Evolutionary conservation across 164 flowering plant genomes (phyloP), one percentile per base, ranked within the genome.

Genomic region (Kalanchoe fedtschenkoi): DNA sequence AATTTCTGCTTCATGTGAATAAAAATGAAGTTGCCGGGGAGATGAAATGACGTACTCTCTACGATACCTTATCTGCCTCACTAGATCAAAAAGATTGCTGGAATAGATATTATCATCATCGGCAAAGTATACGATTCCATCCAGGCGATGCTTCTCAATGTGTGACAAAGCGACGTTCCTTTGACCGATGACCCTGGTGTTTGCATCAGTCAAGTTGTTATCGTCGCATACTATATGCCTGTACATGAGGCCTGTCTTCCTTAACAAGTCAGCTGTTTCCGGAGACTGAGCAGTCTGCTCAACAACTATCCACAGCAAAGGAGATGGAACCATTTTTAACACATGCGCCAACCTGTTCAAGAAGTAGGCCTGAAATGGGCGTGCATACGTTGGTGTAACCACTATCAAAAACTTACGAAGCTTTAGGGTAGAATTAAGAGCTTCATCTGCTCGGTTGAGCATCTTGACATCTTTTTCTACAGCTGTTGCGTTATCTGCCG

Each of bases 51-150:
- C 43, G 37, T 30, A 59, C 4, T 19, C 65, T 39, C 35, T 28
- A 9, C 10, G 15, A 21, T 80, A 92, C 98, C 95, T 89, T 69
- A 89, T 86, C 65, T 76, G 74, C 61, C 91, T 79, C 76, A 88
- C 71, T 59, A 82, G 78, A 63, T 83, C 77, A 66, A 92, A 89
- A 47, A 92, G 84, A 59, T 83, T 80, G 34, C 63, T 41, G 22
- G 91, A 76, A 62, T 86, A 86, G 33, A 83, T 61, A 38, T 82
- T 82, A 62, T 72, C 71, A 47, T 88, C 96, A 66, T 88, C 87
- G 14, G 97, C 98, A 68, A 89, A 92, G 80, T 81, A 84, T 35
- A 88, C 84, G 34, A 89, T 85, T 35, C 98, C 98, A 74, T 92
- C 89, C 41, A 92, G 90, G 15, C 62, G 82, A 66, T 92, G 98